phyloP scores from a whole-genome alignment of 257 asterid species.

The Solanum habrochaites region DNA sequence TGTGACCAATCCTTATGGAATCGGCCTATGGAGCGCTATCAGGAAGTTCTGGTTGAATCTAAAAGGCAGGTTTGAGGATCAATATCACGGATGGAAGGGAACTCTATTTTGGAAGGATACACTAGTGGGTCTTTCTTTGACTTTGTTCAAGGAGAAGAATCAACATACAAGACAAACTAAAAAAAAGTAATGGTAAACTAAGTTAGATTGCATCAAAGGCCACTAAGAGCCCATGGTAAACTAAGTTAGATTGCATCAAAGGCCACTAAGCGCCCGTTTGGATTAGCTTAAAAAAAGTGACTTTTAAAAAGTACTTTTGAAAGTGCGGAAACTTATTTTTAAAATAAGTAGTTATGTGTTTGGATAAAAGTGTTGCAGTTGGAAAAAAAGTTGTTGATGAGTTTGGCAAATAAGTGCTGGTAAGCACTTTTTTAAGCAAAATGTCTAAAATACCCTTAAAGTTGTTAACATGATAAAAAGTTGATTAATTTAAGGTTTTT shows the following conservation, averaged over 20 bases:
- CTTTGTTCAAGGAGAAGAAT: neutral
- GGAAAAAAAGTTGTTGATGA: no score
- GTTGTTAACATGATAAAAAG: no score
- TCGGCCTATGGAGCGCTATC: neutral
- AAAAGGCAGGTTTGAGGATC: neutral
- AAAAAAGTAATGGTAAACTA: neutral
- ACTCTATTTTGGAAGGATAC: neutral
- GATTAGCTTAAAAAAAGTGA: neutral
- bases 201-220: neutral
- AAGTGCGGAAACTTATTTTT: no score
- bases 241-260: neutral
- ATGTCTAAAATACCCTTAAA: no score
- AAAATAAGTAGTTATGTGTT: no score
- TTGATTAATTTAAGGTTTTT: no score
- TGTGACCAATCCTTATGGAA: neutral
- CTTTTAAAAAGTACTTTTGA: no score
- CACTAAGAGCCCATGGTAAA: neutral
- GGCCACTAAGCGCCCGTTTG: neutral
- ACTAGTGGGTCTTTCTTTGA: neutral
- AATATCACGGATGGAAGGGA: neutral
- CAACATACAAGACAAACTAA: neutral
- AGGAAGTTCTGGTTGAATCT: neutral
- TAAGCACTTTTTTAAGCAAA: no score
- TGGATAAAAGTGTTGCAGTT: no score
- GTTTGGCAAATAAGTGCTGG: no score